These are phyloP conservation scores for Fusarium clavum DNA, from an alignment of 2,329 filamentous ascomycete species.

Conservation along the genomic window DNA sequence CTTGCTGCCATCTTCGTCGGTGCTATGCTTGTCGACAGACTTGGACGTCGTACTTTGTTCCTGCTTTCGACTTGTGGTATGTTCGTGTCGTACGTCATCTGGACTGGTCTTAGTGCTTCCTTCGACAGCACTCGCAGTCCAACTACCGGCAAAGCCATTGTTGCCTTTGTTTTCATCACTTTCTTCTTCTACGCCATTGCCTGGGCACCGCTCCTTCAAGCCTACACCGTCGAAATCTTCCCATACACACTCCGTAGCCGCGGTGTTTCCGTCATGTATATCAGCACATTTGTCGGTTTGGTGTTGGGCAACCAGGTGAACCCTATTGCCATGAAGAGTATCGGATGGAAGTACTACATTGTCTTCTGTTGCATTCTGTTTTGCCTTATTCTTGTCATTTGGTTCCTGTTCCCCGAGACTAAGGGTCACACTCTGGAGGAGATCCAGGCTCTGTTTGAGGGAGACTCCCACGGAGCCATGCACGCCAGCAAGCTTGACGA, in stretches of 20 bases:
- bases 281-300: constrained; percentile 35
- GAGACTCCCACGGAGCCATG: constrained; percentile 5
- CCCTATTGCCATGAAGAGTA: constrained; percentile 53
- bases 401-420: constrained; percentile 53
- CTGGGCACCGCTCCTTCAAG: constrained; percentile 50
- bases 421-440: constrained; percentile 49
- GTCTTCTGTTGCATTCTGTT: constrained; percentile 53
- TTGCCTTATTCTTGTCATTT: constrained; percentile 50
- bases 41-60: constrained; percentile 56
- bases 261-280: constrained; percentile 37
- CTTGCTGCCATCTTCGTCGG: constrained; percentile 53
- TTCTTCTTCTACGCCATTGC: constrained; percentile 54
- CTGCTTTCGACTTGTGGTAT: constrained; percentile 53
- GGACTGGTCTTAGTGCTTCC: constrained; percentile 46
- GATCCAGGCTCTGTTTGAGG: constrained; percentile 48
- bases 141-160: constrained; percentile 45
- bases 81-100: constrained; percentile 51
- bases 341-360: constrained; percentile 57
- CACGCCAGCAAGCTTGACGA: constrained; percentile 20
- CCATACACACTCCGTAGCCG: constrained; percentile 40
- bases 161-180: constrained; percentile 56
- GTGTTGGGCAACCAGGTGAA: constrained; percentile 56
- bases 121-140: constrained; percentile 36
- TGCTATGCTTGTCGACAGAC: constrained; percentile 54
- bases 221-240: constrained; percentile 47